A percentile compares a stretch with the other conserved stretches of the same genome.
These are phyloP conservation scores for Amanita rimosa DNA, from an alignment of 768 basidiomycete genomes.

Conservation along the genomic window DNA sequence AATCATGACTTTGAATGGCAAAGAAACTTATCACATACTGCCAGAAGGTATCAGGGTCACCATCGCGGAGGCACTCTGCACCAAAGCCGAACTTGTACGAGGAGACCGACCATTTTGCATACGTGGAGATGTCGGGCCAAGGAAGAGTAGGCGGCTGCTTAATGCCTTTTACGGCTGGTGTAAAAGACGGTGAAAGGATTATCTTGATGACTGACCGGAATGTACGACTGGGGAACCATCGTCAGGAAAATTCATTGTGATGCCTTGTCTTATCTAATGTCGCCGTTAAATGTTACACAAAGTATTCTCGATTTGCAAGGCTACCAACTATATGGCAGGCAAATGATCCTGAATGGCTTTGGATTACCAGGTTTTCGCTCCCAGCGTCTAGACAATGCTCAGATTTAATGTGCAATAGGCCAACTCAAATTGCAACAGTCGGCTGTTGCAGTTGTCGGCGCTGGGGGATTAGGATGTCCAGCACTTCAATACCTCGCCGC, in stretches of 20 bases:
- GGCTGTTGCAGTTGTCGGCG: constrained; percentile 81
- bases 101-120: constrained; percentile 94
- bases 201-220: constrained; percentile 18
- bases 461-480: constrained; percentile 94
- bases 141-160: constrained; percentile 35
- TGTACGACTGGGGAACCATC: constrained; percentile 23
- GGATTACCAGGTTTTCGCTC: constrained; percentile 59
- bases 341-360: constrained; percentile 90
- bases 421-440: constrained; percentile 73
- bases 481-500: constrained; percentile 90
- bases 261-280: background rate
- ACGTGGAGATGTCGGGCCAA: constrained; percentile 78
- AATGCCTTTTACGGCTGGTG: background rate
- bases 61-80: constrained; percentile 81
- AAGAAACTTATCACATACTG: constrained; percentile 51
- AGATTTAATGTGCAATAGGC: constrained; percentile 30
- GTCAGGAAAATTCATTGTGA: constrained; percentile 15
- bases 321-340: constrained; percentile 87
- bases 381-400: constrained; percentile 2
- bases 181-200: background rate
- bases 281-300: background rate
- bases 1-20: background rate
- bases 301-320: constrained; percentile 42
- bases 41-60: constrained; percentile 92
- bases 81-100: constrained; percentile 96